A percentile compares a stretch with the other conserved stretches of the same genome.
These are phyloP conservation scores for Penicillium odoratum DNA, from an alignment of 495 filamentous ascomycete species.

Conservation along the genomic window DNA sequence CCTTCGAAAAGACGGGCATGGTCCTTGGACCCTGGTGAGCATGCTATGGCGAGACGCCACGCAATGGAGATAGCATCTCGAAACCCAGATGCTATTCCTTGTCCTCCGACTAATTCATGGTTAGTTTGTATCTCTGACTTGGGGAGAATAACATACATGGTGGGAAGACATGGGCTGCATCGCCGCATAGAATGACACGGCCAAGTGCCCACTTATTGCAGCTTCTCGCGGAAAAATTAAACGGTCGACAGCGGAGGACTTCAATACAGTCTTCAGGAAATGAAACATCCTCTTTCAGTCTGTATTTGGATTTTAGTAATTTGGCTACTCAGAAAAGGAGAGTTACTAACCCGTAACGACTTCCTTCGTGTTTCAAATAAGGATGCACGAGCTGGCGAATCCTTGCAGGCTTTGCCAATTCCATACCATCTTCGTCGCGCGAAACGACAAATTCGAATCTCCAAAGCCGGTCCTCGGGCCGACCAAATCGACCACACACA, in stretches of 20 bases:
- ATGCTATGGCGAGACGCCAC: conserved; percentile 47
- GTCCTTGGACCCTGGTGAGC: conserved; percentile 18
- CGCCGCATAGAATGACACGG: conserved; percentile 49
- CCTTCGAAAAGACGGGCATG: conserved; percentile 20
- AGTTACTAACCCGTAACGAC: conserved; percentile 31
- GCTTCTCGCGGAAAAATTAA: conserved; percentile 45
- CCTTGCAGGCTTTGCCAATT: conserved; percentile 29
- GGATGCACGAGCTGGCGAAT: conserved; percentile 32
- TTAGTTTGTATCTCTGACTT: conserved; percentile 4
- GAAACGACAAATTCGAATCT: conserved; percentile 49
- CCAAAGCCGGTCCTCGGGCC: conserved; percentile 42
- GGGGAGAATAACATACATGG: conserved; percentile 36
- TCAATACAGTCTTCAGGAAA: conserved; percentile 52
- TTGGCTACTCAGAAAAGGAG: neutral
- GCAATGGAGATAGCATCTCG: conserved; percentile 38
- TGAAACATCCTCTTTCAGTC: conserved; percentile 29
- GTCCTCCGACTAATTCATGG: conserved; percentile 42
- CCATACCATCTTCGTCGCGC: conserved; percentile 27
- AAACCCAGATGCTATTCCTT: conserved; percentile 52
- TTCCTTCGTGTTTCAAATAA: conserved; percentile 34
- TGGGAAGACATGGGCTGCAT: conserved; percentile 58
- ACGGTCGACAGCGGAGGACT: conserved; percentile 51
- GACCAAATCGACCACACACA: conserved; percentile 51
- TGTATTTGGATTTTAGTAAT: conserved; percentile 1
- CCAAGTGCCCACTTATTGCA: conserved; percentile 53